Evolutionary conservation across 2,329 filamentous ascomycete species (phyloP).

Genomic region (Penicillium sp.): DNA sequence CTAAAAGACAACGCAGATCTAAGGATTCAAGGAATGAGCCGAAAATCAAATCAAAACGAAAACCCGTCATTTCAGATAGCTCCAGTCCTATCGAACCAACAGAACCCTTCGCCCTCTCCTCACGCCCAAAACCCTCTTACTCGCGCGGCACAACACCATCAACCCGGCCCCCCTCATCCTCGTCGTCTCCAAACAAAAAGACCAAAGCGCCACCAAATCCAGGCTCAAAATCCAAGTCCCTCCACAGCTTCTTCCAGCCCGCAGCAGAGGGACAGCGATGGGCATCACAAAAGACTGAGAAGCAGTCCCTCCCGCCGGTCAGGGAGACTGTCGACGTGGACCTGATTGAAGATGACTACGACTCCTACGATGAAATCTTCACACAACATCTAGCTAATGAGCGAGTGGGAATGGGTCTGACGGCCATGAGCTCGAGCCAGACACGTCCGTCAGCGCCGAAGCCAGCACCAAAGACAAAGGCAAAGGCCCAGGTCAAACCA

Average conservation of each 20-base stretch:
- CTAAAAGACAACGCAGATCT: slow-evolving; percentile 38
- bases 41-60: not conserved
- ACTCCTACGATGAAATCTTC: slow-evolving; percentile 39
- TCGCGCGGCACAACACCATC: slow-evolving; percentile 4
- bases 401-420: slow-evolving; percentile 6
- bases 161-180: slow-evolving; percentile 23
- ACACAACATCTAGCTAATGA: slow-evolving; percentile 31
- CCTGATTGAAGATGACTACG: slow-evolving; percentile 41
- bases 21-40: slow-evolving; percentile 15
- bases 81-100: slow-evolving; percentile 7
- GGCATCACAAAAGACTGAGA: slow-evolving; percentile 30
- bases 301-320: slow-evolving; percentile 9
- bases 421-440: slow-evolving; percentile 4
- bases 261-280: slow-evolving; percentile 42
- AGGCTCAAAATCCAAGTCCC: slow-evolving; percentile 29
- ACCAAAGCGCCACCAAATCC: slow-evolving; percentile 8
- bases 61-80: not conserved
- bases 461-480: slow-evolving; percentile 4
- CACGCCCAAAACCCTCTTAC: slow-evolving; percentile 14
- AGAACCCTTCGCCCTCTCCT: slow-evolving; percentile 11
- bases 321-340: slow-evolving; percentile 33
- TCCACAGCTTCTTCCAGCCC: slow-evolving; percentile 43
- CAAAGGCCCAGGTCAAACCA: slow-evolving; percentile 3
- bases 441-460: slow-evolving; percentile 15
- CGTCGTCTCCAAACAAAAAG: slow-evolving; percentile 34